A percentile compares a stretch with the other conserved stretches of the same genome.
Conservation (phyloP, 1,139 yeast genomes). For the Hanseniaspora gamundiae region DNA sequence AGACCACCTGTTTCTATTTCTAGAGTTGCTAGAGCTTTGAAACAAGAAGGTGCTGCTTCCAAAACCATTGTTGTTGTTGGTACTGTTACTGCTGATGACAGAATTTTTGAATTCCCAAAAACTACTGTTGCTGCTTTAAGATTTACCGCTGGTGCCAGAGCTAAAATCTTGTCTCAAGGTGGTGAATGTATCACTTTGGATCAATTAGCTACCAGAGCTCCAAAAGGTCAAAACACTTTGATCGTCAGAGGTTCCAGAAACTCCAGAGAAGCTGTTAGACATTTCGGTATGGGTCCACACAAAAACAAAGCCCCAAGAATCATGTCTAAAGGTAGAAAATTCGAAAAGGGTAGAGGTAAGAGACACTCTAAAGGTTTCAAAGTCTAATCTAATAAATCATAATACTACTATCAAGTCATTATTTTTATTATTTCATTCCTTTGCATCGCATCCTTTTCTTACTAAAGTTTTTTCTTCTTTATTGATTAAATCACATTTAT, state of each 20-base stretch:
- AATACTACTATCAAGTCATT: too few relatives aligned
- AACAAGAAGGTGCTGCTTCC: conserved; percentile 72
- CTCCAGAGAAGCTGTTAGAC: conserved; percentile 99
- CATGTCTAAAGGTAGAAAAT: conserved; percentile 95
- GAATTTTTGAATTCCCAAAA: conserved; percentile 91
- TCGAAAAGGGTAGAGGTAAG: conserved; percentile 99
- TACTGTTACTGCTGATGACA: conserved; percentile 96
- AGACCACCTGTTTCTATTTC: conserved; percentile 98
- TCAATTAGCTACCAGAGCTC: conserved; percentile 98
- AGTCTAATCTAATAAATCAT: conserved; percentile 65
- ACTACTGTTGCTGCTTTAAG: conserved; percentile 97
- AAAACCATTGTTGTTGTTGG: conserved; percentile 98
- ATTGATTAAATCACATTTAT: background rate
- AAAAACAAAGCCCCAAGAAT: conserved; percentile 99
- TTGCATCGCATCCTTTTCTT: background rate
- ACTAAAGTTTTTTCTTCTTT: background rate
- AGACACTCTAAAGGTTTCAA: conserved; percentile 99
- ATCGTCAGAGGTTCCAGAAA: conserved; percentile 98
- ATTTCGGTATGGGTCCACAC: conserved; percentile 99
- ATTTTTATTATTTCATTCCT: background rate
- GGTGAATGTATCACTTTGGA: conserved; percentile 99
- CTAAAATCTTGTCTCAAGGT: conserved; percentile 94
- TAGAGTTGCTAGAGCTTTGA: conserved; percentile 76
- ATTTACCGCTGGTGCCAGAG: conserved; percentile 98
- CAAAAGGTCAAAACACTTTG: conserved; percentile 98